These are phyloP conservation scores for Wickerhamiella lipophila DNA, from an alignment of 805 yeast genomes.

Conservation along the genomic window DNA sequence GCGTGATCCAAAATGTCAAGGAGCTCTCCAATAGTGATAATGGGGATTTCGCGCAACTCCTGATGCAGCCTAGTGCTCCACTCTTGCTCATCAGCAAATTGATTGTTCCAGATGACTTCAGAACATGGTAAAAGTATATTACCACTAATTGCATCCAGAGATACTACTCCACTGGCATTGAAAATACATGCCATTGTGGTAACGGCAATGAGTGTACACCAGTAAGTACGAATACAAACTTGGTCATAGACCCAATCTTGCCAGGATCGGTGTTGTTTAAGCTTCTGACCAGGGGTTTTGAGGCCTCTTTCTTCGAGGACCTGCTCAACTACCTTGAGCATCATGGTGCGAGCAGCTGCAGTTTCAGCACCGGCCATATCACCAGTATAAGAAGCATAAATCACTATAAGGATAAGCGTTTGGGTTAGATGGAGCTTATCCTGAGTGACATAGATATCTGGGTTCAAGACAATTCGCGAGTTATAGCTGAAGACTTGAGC, in stretches of 20 bases:
- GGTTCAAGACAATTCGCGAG: slow-evolving; percentile 22
- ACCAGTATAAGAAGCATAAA: slow-evolving; percentile 14
- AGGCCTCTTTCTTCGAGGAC: slow-evolving; percentile 12
- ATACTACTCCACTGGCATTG: slow-evolving; percentile 22
- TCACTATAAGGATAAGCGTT: slow-evolving; percentile 7
- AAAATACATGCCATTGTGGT: slow-evolving; percentile 24
- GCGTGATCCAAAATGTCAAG: slow-evolving; percentile 3
- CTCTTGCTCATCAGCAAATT: slow-evolving; percentile 18
- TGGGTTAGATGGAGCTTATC: slow-evolving; percentile 5
- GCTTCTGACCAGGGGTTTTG: background rate
- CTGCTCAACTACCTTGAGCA: slow-evolving; percentile 15
- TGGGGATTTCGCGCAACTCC: slow-evolving; percentile 3
- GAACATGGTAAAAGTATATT: slow-evolving; percentile 25
- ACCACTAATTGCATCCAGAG: slow-evolving; percentile 11
- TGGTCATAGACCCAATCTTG: slow-evolving; percentile 25
- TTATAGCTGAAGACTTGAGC: slow-evolving; percentile 17
- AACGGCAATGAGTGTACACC: slow-evolving; percentile 24
- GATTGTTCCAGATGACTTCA: slow-evolving; percentile 25
- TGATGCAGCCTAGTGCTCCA: slow-evolving; percentile 15
- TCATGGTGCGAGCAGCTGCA: slow-evolving; percentile 21
- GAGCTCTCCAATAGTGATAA: slow-evolving; percentile 10
- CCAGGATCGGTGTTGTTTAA: slow-evolving; percentile 14
- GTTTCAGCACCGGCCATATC: slow-evolving; percentile 21
- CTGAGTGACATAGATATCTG: slow-evolving; percentile 2
- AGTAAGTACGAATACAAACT: slow-evolving; percentile 24